A percentile compares a stretch with the other conserved stretches of the same genome.
These are phyloP conservation scores for Zasmidium citrigriseum DNA, from an alignment of 2,329 filamentous ascomycete genomes.

Conservation along the genomic window DNA sequence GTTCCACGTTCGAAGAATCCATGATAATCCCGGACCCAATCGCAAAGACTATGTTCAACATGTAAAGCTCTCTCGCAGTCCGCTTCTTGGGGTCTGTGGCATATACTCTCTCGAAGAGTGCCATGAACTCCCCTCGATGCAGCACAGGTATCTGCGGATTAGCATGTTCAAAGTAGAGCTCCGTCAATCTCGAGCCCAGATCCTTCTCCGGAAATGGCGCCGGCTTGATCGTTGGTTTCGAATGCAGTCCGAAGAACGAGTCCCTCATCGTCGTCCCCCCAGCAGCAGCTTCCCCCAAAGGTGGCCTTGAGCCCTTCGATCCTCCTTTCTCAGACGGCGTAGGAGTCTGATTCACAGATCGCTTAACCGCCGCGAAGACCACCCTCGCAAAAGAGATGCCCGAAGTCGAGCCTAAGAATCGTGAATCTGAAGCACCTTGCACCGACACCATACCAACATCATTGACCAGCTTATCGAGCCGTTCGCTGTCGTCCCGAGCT, in stretches of 20 bases:
- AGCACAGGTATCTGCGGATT: slow-evolving; percentile 95
- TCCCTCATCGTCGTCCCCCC: slow-evolving; percentile 84
- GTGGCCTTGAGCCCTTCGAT: slow-evolving; percentile 56
- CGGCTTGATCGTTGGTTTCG: slow-evolving; percentile 81
- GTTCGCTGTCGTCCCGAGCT: slow-evolving; percentile 59
- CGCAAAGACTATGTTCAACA: slow-evolving; percentile 95
- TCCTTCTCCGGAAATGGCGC: slow-evolving; percentile 80
- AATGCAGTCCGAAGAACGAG: slow-evolving; percentile 95
- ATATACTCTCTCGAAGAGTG: slow-evolving; percentile 82
- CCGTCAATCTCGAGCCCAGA: slow-evolving; percentile 70
- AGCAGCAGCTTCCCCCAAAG: slow-evolving; percentile 51
- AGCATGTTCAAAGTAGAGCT: slow-evolving; percentile 91
- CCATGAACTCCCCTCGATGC: slow-evolving; percentile 86
- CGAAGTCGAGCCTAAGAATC: slow-evolving; percentile 80
- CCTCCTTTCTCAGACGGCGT: slow-evolving; percentile 63
- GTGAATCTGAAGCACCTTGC: slow-evolving; percentile 70
- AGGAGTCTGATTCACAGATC: slow-evolving; percentile 59
- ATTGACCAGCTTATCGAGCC: slow-evolving; percentile 66
- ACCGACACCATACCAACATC: slow-evolving; percentile 76
- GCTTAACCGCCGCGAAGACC: slow-evolving; percentile 90
- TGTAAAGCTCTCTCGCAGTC: slow-evolving; percentile 81
- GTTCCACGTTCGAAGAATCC: slow-evolving; percentile 46
- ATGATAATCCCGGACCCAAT: slow-evolving; percentile 94
- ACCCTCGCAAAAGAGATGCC: slow-evolving; percentile 94
- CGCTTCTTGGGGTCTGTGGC: slow-evolving; percentile 65